A percentile compares a stretch with the other conserved stretches of the same genome.
Evolutionary conservation across 306 rosid genomes (phyloP).

Genomic region (Prunus kanzakura): DNA sequence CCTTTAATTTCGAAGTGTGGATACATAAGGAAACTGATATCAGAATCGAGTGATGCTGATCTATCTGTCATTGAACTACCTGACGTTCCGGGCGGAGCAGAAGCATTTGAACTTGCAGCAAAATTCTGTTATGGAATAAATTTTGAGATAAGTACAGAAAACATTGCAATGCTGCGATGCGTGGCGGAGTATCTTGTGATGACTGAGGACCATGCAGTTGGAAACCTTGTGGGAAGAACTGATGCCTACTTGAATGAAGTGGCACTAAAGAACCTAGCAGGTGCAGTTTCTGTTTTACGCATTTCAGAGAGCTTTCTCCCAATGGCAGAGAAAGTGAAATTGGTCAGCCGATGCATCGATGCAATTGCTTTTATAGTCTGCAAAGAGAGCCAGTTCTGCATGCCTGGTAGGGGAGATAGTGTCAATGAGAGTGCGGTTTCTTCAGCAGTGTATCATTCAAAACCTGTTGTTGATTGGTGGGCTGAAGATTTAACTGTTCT

Average conservation of each 20-base stretch:
- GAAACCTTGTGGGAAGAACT: conserved; percentile 72
- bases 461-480: conserved; percentile 88
- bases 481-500: conserved; percentile 89
- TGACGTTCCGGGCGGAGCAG: conserved; percentile 83
- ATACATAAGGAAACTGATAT: conserved; percentile 63
- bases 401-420: conserved; percentile 37
- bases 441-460: conserved; percentile 42
- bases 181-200: conserved; percentile 88
- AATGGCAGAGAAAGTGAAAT: conserved; percentile 66
- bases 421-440: conserved; percentile 38
- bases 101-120: conserved; percentile 92
- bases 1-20: conserved; percentile 92
- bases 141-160: conserved; percentile 73
- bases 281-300: conserved; percentile 70
- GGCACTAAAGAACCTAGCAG: conserved; percentile 64
- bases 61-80: conserved; percentile 53
- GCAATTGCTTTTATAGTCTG: conserved; percentile 73
- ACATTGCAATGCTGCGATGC: conserved; percentile 75
- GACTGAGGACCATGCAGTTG: conserved; percentile 83
- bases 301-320: conserved; percentile 66
- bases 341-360: conserved; percentile 80
- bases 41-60: conserved; percentile 68
- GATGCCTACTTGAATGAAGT: conserved; percentile 84
- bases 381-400: conserved; percentile 66
- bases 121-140: conserved; percentile 95